These are phyloP conservation scores for Thermothelomyces thermophilus DNA, from an alignment of 2,329 filamentous ascomycete genomes.

Conservation along the genomic window DNA sequence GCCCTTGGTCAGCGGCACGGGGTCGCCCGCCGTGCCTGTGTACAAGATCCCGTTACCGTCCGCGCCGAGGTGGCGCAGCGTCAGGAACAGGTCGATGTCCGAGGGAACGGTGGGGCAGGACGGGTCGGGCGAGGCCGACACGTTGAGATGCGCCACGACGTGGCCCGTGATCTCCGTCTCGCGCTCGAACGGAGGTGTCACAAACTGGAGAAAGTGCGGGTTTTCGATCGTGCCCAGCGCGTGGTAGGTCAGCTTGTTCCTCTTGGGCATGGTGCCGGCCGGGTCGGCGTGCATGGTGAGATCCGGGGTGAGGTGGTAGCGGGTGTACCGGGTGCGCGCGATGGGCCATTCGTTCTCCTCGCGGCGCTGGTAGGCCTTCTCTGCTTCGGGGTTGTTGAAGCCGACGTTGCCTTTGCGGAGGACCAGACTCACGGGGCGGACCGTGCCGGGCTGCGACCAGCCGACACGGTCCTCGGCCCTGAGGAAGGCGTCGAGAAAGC, in stretches of 20 bases:
- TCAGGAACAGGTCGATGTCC: conserved; percentile 60
- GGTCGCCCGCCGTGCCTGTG: conserved; percentile 59
- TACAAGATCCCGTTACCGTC: conserved; percentile 53
- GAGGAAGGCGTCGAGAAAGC: conserved; percentile 65
- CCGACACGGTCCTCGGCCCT: conserved; percentile 58
- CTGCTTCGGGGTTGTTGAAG: conserved; percentile 56
- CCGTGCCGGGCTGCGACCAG: conserved; percentile 52
- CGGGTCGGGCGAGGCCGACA: conserved; percentile 54
- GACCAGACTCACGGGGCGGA: conserved; percentile 53
- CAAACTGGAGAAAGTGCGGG: conserved; percentile 51
- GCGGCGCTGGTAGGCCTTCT: conserved; percentile 49
- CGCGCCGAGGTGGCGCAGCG: conserved; percentile 51
- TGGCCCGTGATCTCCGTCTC: conserved; percentile 67
- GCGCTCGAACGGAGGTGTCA: conserved; percentile 47
- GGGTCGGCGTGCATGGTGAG: conserved; percentile 32
- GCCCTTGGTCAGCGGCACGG: conserved; percentile 56
- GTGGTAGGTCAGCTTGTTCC: conserved; percentile 47
- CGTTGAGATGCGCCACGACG: conserved; percentile 56
- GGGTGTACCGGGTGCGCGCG: conserved; percentile 56
- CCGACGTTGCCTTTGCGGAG: conserved; percentile 61
- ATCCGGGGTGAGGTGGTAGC: conserved; percentile 50
- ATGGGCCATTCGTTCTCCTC: conserved; percentile 62
- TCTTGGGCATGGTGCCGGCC: conserved; percentile 21
- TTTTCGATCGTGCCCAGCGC: conserved; percentile 52
- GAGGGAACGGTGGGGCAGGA: conserved; percentile 27